Evolutionary conservation across 1,284 basidiomycete species (phyloP).

Genomic region (Ceratobasidium sp.): DNA sequence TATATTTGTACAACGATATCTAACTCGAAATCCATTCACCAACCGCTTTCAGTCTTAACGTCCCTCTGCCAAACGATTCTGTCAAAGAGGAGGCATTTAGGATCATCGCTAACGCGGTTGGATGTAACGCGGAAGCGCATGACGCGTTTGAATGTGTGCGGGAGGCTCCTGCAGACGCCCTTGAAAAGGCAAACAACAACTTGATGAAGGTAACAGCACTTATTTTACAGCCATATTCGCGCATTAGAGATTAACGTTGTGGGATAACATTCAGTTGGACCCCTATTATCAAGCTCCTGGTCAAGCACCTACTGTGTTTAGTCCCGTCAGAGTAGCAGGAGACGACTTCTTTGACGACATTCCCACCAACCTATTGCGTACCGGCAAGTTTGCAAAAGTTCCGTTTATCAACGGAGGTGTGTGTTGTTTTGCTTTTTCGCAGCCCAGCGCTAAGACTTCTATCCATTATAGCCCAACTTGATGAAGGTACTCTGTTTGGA

Average conservation of each 20-base stretch:
- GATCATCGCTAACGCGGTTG: constrained; percentile 18
- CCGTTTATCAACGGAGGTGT: constrained; percentile 54
- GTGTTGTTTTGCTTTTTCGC: background rate
- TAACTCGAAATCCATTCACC: background rate
- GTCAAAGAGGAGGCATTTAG: constrained; percentile 19
- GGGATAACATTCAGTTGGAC: background rate
- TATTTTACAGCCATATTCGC: background rate
- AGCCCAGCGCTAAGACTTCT: background rate
- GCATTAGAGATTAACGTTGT: background rate
- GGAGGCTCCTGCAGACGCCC: constrained; percentile 4
- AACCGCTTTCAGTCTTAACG: constrained; percentile 9
- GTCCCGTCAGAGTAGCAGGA: constrained; percentile 45
- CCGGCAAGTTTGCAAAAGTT: constrained; percentile 51
- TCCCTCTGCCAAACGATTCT: constrained; percentile 1
- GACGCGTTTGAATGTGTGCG: constrained; percentile 31
- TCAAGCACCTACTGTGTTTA: constrained; percentile 13
- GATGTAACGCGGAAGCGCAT: constrained; percentile 11
- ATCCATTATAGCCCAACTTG: constrained; percentile 21
- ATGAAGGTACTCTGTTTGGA: constrained; percentile 38
- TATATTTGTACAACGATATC: background rate
- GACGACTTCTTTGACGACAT: constrained; percentile 53
- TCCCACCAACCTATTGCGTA: constrained; percentile 50
- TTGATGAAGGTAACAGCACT: background rate
- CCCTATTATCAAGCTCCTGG: background rate
- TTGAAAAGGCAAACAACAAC: constrained; percentile 9